phyloP scores from a whole-genome alignment of 202 grass and related monocot genomes.

The Bolboschoenoplectus hybrid region DNA sequence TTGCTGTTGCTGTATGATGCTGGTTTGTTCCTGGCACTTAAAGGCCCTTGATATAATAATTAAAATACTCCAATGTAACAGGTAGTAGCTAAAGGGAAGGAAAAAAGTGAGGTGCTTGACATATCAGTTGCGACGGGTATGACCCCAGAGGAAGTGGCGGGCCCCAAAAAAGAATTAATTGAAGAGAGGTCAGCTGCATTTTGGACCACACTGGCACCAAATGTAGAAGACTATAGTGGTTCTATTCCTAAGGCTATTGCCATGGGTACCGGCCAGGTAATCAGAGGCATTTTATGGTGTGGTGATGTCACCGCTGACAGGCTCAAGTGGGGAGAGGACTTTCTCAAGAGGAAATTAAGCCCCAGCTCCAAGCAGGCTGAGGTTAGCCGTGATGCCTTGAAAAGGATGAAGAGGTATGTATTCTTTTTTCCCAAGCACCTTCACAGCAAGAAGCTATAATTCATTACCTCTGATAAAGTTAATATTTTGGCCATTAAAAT shows the following conservation, averaged over 20 bases:
- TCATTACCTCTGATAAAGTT: neutral
- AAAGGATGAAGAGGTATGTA: slow-evolving; percentile 86
- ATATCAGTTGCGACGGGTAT: slow-evolving; percentile 48
- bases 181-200: slow-evolving; percentile 78
- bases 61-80: slow-evolving; percentile 12
- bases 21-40: neutral
- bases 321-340: slow-evolving; percentile 55
- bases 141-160: slow-evolving; percentile 67
- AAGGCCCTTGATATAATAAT: neutral
- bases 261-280: slow-evolving; percentile 67
- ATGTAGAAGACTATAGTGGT: slow-evolving; percentile 93
- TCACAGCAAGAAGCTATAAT: neutral
- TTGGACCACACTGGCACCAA: slow-evolving; percentile 89
- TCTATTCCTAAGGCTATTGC: slow-evolving; percentile 70
- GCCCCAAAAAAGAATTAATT: slow-evolving; percentile 66
- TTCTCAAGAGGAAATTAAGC: slow-evolving; percentile 57
- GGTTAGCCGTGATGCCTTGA: slow-evolving; percentile 68
- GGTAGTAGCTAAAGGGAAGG: slow-evolving; percentile 35
- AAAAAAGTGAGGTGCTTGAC: slow-evolving; percentile 53
- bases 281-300: slow-evolving; percentile 92
- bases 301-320: slow-evolving; percentile 77
- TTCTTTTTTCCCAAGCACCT: neutral
- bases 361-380: slow-evolving; percentile 54
- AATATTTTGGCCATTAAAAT: neutral
- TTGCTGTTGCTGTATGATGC: neutral